Evolutionary conservation across 2,329 filamentous ascomycete species (phyloP).

Genomic region (Aspergillus terreus): DNA sequence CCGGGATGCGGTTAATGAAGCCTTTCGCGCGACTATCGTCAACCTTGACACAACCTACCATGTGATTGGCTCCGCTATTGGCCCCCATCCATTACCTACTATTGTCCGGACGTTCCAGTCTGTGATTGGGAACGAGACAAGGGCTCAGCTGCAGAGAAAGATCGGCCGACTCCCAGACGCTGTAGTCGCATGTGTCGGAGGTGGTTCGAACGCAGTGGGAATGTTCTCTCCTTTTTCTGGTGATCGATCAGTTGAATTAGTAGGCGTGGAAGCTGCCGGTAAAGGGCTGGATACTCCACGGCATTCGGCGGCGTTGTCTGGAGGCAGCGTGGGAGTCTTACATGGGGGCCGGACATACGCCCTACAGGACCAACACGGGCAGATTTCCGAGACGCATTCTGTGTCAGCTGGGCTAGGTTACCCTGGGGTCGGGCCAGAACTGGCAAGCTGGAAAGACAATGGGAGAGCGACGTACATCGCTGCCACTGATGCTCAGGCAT

Average conservation of each 20-base stretch:
- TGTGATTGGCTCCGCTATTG: slow-evolving; percentile 74
- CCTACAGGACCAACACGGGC: slow-evolving; percentile 82
- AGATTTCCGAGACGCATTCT: slow-evolving; percentile 74
- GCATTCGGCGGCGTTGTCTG: slow-evolving; percentile 79
- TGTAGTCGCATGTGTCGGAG: slow-evolving; percentile 93
- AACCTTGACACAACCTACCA: slow-evolving; percentile 90
- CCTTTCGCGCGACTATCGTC: slow-evolving; percentile 84
- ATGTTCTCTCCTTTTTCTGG: slow-evolving; percentile 96
- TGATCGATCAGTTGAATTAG: slow-evolving; percentile 73
- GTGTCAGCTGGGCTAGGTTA: slow-evolving; percentile 93
- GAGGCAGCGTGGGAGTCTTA: slow-evolving; percentile 84
- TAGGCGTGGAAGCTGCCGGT: slow-evolving; percentile 90
- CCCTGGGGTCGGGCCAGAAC: slow-evolving; percentile 88
- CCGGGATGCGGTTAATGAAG: slow-evolving; percentile 68
- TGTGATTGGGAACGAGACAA: slow-evolving; percentile 89
- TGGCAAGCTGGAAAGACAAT: slow-evolving; percentile 85
- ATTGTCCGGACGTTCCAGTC: slow-evolving; percentile 97
- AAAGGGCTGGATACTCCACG: slow-evolving; percentile 77
- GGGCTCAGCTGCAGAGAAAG: slow-evolving; percentile 66
- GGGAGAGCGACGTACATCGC: slow-evolving; percentile 79
- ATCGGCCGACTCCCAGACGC: slow-evolving; percentile 64
- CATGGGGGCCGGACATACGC: slow-evolving; percentile 94
- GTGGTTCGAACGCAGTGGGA: slow-evolving; percentile 85
- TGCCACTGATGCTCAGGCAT: slow-evolving; percentile 82
- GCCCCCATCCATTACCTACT: slow-evolving; percentile 92